Evolutionary conservation across 75 land plant species (phyloP).

Genomic region (Pinus taeda): DNA sequence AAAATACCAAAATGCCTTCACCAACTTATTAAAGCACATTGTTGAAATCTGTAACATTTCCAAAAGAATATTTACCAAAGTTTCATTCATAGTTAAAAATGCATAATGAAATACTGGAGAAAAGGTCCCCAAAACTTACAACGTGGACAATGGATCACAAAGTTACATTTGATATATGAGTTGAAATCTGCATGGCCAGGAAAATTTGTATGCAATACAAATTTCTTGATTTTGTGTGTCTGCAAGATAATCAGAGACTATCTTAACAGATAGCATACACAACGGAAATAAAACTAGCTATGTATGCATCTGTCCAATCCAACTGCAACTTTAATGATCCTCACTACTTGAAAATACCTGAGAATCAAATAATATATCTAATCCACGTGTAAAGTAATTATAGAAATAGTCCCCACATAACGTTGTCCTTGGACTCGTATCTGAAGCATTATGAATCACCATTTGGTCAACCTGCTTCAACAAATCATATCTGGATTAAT

Average conservation of each 20-base stretch:
- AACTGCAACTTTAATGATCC: background rate
- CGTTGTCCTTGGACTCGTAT: slow-evolving; percentile 76
- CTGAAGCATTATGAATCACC: slow-evolving; percentile 96
- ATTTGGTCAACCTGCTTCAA: slow-evolving; percentile 86
- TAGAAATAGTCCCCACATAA: slow-evolving; percentile 96
- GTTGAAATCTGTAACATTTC: background rate
- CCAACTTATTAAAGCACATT: too few relatives aligned
- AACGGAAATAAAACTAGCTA: background rate
- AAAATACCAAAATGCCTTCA: too few relatives aligned
- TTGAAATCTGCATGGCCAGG: slow-evolving; percentile 98
- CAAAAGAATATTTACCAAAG: background rate
- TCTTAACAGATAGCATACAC: background rate
- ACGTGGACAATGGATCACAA: slow-evolving; percentile 62
- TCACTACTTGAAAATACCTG: slow-evolving; percentile 46
- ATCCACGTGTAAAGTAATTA: slow-evolving; percentile 87
- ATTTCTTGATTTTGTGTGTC: slow-evolving; percentile 92
- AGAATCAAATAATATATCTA: slow-evolving; percentile 96
- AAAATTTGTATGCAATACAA: slow-evolving; percentile 90
- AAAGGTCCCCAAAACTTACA: slow-evolving; percentile 30
- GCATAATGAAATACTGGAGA: background rate
- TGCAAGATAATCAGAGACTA: slow-evolving; percentile 22
- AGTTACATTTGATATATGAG: slow-evolving; percentile 96
- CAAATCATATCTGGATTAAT: background rate
- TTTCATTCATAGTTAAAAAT: background rate
- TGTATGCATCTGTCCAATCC: background rate